Conservation (phyloP, 257 asterid genomes). For the Solanum bulbocastanum region DNA sequence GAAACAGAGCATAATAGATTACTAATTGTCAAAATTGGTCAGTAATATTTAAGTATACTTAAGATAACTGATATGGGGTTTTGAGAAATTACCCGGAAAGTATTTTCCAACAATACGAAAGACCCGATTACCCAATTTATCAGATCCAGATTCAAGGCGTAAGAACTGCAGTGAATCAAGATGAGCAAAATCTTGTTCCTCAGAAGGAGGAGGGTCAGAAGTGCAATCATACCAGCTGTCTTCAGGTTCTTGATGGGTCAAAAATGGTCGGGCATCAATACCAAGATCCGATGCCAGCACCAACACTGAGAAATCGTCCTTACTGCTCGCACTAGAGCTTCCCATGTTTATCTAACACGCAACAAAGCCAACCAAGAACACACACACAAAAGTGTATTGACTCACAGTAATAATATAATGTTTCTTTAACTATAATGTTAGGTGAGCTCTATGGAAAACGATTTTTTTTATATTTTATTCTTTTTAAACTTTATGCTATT, state of each 20-base stretch:
- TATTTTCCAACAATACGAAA: constrained; percentile 87
- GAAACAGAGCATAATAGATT: neutral
- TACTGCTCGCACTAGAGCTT: constrained; percentile 15
- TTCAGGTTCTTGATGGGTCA: constrained; percentile 33
- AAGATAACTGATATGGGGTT: neutral
- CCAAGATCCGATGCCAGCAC: constrained; percentile 95
- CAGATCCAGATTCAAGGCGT: constrained; percentile 63
- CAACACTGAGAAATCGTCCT: constrained; percentile 72
- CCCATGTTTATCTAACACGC: neutral
- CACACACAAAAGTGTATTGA: too few relatives aligned
- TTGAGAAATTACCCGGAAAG: constrained; percentile 55
- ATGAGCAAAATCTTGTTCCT: constrained; percentile 64
- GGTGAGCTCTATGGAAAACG: too few relatives aligned
- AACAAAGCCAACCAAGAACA: neutral
- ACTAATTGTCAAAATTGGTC: neutral
- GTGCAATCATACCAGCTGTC: constrained; percentile 82
- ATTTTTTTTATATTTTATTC: too few relatives aligned
- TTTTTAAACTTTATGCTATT: too few relatives aligned
- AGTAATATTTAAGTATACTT: too few relatives aligned
- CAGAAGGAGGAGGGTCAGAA: constrained; percentile 30
- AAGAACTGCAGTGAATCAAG: constrained; percentile 73
- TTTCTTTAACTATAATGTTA: too few relatives aligned
- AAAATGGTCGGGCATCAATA: constrained; percentile 68
- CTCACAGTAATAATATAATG: too few relatives aligned
- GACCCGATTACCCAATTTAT: constrained; percentile 63